phyloP scores from a whole-genome alignment of 352 stramenopile genomes.

The Globisporangium carolinianum region DNA sequence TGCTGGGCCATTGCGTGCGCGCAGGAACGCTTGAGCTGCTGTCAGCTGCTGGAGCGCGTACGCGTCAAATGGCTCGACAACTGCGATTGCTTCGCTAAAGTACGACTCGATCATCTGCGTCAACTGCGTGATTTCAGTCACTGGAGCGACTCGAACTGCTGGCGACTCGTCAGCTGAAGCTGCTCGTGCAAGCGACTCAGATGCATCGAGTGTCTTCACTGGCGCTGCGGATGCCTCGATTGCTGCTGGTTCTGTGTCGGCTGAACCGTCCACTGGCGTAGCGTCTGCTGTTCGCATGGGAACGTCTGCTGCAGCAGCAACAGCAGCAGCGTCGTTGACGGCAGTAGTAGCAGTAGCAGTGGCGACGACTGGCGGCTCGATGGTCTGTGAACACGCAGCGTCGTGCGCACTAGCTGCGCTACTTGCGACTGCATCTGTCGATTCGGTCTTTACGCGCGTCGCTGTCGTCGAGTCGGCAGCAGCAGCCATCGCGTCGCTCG shows the following conservation, averaged over 20 bases:
- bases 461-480: background rate
- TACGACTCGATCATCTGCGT: conserved; percentile 32
- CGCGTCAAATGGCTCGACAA: conserved; percentile 58
- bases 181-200: too few relatives aligned
- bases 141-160: background rate
- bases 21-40: conserved; percentile 49
- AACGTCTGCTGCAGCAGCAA: too few relatives aligned
- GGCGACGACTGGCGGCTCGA: too few relatives aligned
- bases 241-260: background rate
- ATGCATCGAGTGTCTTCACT: background rate
- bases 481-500: background rate
- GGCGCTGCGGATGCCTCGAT: background rate
- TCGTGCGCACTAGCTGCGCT: background rate
- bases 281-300: background rate
- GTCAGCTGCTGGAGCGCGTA: conserved; percentile 68
- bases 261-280: background rate
- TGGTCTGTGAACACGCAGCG: background rate
- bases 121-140: conserved; percentile 14
- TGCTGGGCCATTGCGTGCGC: conserved; percentile 44
- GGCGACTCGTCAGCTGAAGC: too few relatives aligned
- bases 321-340: too few relatives aligned
- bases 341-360: too few relatives aligned
- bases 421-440: background rate
- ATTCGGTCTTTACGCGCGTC: background rate
- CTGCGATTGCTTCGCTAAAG: conserved; percentile 55